Conservation (phyloP, 176 grass and related monocot species). For the Elaeis guineensis region DNA sequence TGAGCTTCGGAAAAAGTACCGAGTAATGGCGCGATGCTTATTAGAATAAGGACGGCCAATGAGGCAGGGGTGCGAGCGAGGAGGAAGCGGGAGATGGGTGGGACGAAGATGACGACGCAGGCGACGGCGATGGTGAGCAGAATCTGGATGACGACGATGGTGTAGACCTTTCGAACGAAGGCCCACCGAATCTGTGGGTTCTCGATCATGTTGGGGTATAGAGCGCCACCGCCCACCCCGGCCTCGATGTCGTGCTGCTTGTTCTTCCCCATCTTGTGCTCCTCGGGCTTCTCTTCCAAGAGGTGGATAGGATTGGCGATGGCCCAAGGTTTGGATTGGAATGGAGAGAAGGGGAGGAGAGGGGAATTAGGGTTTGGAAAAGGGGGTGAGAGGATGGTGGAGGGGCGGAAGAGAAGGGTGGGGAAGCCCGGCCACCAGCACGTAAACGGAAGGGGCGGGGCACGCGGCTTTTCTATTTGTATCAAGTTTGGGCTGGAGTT, state of each 20-base stretch:
- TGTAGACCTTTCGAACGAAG: conserved; percentile 75
- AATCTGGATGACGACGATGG: conserved; percentile 40
- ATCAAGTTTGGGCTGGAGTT: too few relatives aligned
- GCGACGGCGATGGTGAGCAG: conserved; percentile 36
- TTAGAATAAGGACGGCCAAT: conserved; percentile 31
- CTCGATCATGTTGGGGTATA: conserved; percentile 51
- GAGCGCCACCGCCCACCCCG: not conserved
- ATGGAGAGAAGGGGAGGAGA: conserved; percentile 6
- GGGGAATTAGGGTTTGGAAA: too few relatives aligned
- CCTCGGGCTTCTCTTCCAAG: not conserved
- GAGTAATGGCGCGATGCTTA: conserved; percentile 36
- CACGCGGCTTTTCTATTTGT: too few relatives aligned
- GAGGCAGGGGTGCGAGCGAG: conserved; percentile 21
- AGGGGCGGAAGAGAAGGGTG: not conserved
- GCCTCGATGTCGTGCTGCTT: conserved; percentile 21
- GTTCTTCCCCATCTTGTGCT: not conserved
- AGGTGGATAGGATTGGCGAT: not conserved
- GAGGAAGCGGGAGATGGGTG: conserved; percentile 38
- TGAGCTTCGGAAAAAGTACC: conserved; percentile 2
- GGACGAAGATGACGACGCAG: conserved; percentile 27
- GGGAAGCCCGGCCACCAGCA: too few relatives aligned
- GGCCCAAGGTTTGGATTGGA: conserved; percentile 8
- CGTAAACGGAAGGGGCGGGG: too few relatives aligned
- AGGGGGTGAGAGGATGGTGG: not conserved
- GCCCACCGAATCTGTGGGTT: conserved; percentile 59